phyloP scores from a whole-genome alignment of 2,329 filamentous ascomycete genomes.

The Torrubiella hemipterigena region DNA sequence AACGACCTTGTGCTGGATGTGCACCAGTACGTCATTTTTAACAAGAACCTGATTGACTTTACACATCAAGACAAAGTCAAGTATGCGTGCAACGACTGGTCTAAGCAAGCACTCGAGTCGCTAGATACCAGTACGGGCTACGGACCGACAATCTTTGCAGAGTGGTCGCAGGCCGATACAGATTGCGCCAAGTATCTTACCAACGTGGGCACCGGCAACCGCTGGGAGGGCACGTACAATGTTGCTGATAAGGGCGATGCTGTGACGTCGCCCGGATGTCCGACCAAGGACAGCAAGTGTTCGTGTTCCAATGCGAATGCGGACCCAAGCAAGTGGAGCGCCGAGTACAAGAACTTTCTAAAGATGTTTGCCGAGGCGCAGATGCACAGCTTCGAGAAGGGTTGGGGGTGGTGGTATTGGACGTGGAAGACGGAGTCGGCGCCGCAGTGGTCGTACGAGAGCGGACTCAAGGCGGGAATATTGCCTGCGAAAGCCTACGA shows the following conservation, averaged over 20 bases:
- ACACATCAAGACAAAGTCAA: conserved; percentile 74
- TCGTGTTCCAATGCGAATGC: conserved; percentile 68
- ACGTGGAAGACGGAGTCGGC: conserved; percentile 87
- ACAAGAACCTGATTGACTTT: conserved; percentile 71
- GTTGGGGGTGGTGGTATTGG: conserved; percentile 99
- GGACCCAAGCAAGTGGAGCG: conserved; percentile 53
- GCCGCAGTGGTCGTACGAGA: conserved; percentile 85
- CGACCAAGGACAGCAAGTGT: conserved; percentile 52
- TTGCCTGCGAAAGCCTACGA: conserved; percentile 65
- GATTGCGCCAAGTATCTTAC: conserved; percentile 84
- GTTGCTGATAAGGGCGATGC: conserved; percentile 49
- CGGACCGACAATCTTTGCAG: conserved; percentile 86
- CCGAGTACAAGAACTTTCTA: conserved; percentile 73
- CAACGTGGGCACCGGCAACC: conserved; percentile 75
- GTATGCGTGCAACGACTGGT: conserved; percentile 84
- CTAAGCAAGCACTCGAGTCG: conserved; percentile 59
- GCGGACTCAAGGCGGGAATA: conserved; percentile 65
- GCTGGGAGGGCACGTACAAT: conserved; percentile 82
- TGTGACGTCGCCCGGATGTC: conserved; percentile 63
- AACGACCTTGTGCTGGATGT: conserved; percentile 80
- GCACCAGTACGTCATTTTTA: conserved; percentile 98
- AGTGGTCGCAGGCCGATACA: conserved; percentile 96
- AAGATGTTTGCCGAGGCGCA: conserved; percentile 88
- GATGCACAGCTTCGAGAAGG: conserved; percentile 87
- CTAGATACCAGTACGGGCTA: conserved; percentile 69